A percentile compares a stretch with the other conserved stretches of the same genome.
Conservation (phyloP, 331 rosid genomes). For the Quercus tomentella region DNA sequence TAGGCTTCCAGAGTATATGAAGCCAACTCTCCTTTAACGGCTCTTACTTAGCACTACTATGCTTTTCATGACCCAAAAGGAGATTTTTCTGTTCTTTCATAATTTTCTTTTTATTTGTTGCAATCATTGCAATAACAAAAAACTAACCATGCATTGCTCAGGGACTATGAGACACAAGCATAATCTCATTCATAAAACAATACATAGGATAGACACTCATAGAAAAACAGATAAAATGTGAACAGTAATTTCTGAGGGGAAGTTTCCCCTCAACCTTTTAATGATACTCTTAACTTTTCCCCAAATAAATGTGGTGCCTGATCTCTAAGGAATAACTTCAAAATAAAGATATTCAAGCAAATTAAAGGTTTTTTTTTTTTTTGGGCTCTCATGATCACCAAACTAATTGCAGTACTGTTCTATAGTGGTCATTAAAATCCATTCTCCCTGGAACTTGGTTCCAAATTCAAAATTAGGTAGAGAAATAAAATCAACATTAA, state of each 20-base stretch:
- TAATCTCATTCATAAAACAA: background rate
- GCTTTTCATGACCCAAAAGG: background rate
- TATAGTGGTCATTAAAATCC: background rate
- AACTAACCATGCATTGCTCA: background rate
- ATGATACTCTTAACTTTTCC: background rate
- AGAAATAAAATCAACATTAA: conserved; percentile 8
- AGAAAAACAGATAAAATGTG: background rate
- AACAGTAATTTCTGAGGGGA: background rate
- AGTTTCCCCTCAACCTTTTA: background rate
- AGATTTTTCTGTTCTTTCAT: background rate
- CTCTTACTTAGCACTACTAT: background rate
- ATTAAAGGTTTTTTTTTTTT: background rate
- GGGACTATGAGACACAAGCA: background rate
- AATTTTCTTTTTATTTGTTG: background rate
- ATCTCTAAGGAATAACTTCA: background rate
- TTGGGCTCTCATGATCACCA: background rate
- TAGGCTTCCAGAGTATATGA: background rate
- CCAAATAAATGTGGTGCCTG: background rate
- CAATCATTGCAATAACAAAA: background rate
- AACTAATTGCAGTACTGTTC: background rate
- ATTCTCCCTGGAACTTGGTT: background rate
- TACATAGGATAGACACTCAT: background rate
- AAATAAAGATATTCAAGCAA: background rate
- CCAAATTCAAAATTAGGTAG: background rate
- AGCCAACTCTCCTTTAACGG: background rate